Evolutionary conservation across 176 grass and related monocot species (phyloP), one percentile per base, ranked within the genome.

Genomic region (Triticum turgidum): DNA sequence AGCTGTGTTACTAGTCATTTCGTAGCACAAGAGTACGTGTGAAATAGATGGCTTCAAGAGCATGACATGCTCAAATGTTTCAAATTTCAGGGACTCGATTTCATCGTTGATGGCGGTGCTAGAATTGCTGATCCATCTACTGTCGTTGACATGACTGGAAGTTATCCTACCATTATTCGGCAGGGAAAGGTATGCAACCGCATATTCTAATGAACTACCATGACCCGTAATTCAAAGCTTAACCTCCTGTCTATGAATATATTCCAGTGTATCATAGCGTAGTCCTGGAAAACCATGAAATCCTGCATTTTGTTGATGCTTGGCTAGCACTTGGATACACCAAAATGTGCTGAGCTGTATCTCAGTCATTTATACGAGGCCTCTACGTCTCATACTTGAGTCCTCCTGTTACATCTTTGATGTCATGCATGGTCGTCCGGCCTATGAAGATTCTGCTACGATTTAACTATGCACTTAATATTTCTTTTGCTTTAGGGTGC

Each of bases 41-140:
- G 9, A 76, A 73, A 35, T 32, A 33, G 18, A 78, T 82, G 59
- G 38, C 54, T 18, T 76, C 38, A 12, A 70, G 45, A 70, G 37
- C 68, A 72, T 87, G 34, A 32, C 37, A 63, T 77, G 44, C 20
- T 80, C 33, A 69, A 24, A 4, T 83, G 29, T 86, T 78, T 47
- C 24, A 25, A 79, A 73, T 88, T 83, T 27, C 82, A 96, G 97
- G 97, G 97, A 45, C 87, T 99, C 58, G 97, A 99, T 91, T 99
- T 99, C 92, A 88, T 99, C 91, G 85, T 99, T 79, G 94, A 96
- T 71, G 90, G 94, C 61, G 94, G 92, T 86, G 62, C 89, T 47
- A 96, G 94, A 96, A 84, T 89, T 69, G 92, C 90, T 75, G 94
- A 99, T 49, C 97, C 94, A 70, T 99, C 97, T 39, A 99, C 97